Conservation (phyloP, 257 asterid genomes). For the Perilla frutescens region DNA sequence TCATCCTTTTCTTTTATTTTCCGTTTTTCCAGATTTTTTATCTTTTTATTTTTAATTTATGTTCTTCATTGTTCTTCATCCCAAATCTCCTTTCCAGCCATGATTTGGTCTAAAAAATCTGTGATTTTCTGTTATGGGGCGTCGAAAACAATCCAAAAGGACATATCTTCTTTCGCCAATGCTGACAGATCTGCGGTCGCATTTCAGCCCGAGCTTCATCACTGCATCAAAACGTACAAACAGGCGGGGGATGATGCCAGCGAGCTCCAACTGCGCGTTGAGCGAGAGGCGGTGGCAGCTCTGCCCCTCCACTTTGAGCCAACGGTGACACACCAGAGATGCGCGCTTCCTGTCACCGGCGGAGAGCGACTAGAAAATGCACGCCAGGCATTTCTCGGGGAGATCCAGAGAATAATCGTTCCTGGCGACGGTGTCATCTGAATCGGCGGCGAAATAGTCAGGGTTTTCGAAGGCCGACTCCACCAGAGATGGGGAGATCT, state of each 20-base stretch:
- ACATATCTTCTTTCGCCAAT: no score
- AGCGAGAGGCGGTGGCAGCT: constrained; percentile 88
- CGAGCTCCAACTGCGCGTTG: no score
- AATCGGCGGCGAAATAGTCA: constrained; percentile 24
- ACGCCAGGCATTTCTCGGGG: constrained; percentile 86
- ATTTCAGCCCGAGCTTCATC: constrained; percentile 81
- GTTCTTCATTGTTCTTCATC: no score
- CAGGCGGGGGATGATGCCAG: constrained; percentile 45
- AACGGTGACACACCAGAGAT: constrained; percentile 80
- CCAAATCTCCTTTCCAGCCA: no score
- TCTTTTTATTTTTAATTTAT: no score
- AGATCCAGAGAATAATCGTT: constrained; percentile 52
- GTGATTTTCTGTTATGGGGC: no score
- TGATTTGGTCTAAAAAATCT: no score
- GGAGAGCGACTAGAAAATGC: constrained; percentile 65
- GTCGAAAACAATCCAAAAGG: no score
- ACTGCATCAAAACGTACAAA: constrained; percentile 79
- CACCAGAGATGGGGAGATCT: no score
- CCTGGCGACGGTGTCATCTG: constrained; percentile 13
- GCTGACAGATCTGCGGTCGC: no score
- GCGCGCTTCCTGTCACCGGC: constrained; percentile 77
- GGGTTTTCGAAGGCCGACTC: constrained; percentile 25
- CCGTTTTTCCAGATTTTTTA: no score
- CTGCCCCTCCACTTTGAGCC: constrained; percentile 86
- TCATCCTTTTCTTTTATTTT: no score